Conservation (phyloP, 257 asterid genomes). For the Coffea canephora region DNA sequence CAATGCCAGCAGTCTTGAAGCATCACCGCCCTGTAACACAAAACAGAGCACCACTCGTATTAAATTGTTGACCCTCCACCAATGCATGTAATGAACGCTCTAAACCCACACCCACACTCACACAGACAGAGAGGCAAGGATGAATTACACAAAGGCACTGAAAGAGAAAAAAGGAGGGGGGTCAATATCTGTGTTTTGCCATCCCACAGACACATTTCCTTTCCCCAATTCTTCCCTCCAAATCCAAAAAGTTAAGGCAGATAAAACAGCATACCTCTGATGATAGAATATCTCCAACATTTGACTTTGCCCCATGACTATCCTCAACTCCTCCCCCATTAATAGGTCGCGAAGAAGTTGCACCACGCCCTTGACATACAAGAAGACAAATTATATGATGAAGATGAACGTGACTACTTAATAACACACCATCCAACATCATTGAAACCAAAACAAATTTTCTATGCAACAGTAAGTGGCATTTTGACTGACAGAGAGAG, state of each 20-base stretch:
- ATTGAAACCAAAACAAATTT: background rate
- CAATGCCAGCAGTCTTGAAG: constrained; percentile 38
- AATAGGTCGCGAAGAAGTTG: constrained; percentile 40
- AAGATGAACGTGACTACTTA: background rate
- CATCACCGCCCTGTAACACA: constrained; percentile 48
- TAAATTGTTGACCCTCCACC: background rate
- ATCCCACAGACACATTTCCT: background rate
- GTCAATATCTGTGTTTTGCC: too few species aligned
- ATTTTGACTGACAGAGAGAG: background rate
- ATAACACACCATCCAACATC: background rate
- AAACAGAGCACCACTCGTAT: constrained; percentile 3
- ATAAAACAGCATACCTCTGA: constrained; percentile 51
- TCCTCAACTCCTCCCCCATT: constrained; percentile 51
- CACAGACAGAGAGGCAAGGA: background rate
- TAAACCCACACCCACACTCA: too few species aligned
- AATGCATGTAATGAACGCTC: background rate
- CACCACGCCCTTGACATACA: constrained; percentile 46
- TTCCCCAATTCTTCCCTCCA: background rate
- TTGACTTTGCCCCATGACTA: constrained; percentile 45
- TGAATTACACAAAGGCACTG: background rate
- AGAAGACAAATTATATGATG: constrained; percentile 22
- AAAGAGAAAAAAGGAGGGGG: background rate
- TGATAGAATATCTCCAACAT: constrained; percentile 38
- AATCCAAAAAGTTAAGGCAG: background rate
- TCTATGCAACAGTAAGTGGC: background rate